Evolutionary conservation across 495 filamentous ascomycete genomes (phyloP), one percentile per base, ranked within the genome.

Genomic region (Penicillium roqueforti): DNA sequence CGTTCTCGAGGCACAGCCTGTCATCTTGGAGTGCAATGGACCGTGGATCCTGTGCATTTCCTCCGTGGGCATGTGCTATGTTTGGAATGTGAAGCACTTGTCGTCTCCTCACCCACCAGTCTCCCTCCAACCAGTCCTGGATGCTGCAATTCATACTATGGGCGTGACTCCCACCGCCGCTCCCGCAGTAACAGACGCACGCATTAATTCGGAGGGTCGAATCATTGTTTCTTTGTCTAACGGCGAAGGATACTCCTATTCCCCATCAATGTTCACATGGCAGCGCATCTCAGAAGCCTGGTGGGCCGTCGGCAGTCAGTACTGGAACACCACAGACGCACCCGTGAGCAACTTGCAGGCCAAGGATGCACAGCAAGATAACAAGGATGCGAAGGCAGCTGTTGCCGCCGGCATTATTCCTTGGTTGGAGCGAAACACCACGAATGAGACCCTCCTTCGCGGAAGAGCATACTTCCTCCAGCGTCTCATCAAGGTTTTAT

Each of bases 241-340:
- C 59, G 93, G 93, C 13, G 92, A 97, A 57, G 93, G 95, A 3
- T 97, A 90, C 63, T 81, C 83, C 22, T 99, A 97, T 71, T 88
- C 86, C 1, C 81, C 83, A 0, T 71, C 73, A 16, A 86, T 97
- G 84, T 91, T 82, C 62, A 80, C 84, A n/a, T 99, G 93, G 93
- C 92, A 97, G 73, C 85, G 92, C 9, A 76, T 97, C 11, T 91
- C 88, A 4, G 93, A 99, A 71, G 76, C 87, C 1, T 99, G 93
- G 95, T 99, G 95, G 93, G 92, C 93, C 3, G 89, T 97, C 1
- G 92, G 92, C 20, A 92, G 87, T 64, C 93, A 97, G 68, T 97
- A 97, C 68, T 97, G 95, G 93, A 96, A 96, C 70, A 89, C 87
- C n/a, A 91, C 89, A 32, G 92, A 92, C 56, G 84, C 87, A 11